These are phyloP conservation scores for Phaeosphaeria sp. DNA, from an alignment of 2,329 filamentous ascomycete species.

Conservation along the genomic window DNA sequence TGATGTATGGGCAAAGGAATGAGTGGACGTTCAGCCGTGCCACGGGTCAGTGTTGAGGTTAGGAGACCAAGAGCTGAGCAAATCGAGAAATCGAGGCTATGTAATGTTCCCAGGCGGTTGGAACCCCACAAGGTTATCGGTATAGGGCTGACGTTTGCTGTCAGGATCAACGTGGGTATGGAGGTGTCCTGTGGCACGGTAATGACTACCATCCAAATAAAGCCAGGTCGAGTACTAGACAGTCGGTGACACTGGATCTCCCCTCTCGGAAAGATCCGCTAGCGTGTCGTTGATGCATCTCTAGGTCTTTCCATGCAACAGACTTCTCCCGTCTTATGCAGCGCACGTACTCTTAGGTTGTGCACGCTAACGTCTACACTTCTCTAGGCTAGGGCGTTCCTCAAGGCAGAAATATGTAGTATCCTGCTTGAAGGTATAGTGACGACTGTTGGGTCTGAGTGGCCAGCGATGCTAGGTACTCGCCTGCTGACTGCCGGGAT, in stretches of 20 bases:
- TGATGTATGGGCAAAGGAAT: constrained; percentile 14
- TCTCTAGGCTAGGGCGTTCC: constrained; percentile 12
- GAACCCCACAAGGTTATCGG: constrained; percentile 21
- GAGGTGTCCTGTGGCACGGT: constrained; percentile 12
- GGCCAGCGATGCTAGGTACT: constrained; percentile 3
- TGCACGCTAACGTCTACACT: constrained; percentile 9
- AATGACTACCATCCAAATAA: constrained; percentile 7
- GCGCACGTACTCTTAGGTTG: constrained; percentile 11
- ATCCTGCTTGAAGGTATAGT: background rate
- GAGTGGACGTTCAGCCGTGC: constrained; percentile 9
- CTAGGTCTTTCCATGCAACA: constrained; percentile 8
- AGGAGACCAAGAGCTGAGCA: constrained; percentile 23
- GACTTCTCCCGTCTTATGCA: constrained; percentile 23
- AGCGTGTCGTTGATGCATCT: constrained; percentile 18
- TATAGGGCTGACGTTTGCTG: constrained; percentile 30
- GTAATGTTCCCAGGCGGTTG: constrained; percentile 12
- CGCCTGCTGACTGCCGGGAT: constrained; percentile 11
- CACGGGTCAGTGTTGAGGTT: constrained; percentile 12
- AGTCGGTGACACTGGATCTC: constrained; percentile 18
- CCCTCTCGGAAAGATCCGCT: constrained; percentile 8
- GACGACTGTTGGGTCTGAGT: constrained; percentile 3
- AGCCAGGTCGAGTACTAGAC: constrained; percentile 7
- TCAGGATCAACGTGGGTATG: constrained; percentile 11
- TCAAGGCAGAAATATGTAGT: constrained; percentile 16
- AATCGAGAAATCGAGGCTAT: constrained; percentile 27